These are phyloP conservation scores for Kandelia obovata DNA, from an alignment of 345 rosid genomes.

Conservation along the genomic window DNA sequence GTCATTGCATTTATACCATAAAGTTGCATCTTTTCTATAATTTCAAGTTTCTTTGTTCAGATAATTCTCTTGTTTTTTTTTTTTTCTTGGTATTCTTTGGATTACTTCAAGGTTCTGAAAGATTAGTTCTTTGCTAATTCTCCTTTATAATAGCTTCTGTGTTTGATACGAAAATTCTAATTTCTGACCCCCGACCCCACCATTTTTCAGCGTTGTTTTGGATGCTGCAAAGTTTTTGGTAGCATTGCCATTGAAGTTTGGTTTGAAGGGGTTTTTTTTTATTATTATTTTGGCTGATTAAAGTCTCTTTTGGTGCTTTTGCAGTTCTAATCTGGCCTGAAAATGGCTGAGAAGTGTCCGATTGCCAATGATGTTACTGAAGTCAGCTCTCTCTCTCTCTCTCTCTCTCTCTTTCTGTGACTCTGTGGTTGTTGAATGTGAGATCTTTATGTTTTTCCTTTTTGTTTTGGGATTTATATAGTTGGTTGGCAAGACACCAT, in stretches of 20 bases:
- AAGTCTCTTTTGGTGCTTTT: conserved; percentile 2
- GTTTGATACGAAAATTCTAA: neutral
- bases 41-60: neutral
- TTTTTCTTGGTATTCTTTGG: neutral
- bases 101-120: too few species aligned
- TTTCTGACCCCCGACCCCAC: too few species aligned
- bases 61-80: neutral
- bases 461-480: conserved; percentile 18
- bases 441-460: conserved; percentile 8
- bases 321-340: conserved; percentile 11
- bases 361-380: conserved; percentile 68
- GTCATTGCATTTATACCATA: neutral
- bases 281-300: neutral
- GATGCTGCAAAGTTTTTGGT: neutral
- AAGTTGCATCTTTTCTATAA: neutral
- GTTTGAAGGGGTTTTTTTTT: neutral
- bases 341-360: conserved; percentile 23
- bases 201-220: neutral
- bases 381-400: conserved; percentile 28
- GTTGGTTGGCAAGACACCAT: conserved; percentile 77
- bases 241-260: neutral
- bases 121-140: too few species aligned
- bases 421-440: neutral
- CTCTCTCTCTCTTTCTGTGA: neutral
- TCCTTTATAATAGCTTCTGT: neutral